Base-by-base conservation (phyloP, 1,139 yeast genomes). In the Pichia sp. region DNA sequence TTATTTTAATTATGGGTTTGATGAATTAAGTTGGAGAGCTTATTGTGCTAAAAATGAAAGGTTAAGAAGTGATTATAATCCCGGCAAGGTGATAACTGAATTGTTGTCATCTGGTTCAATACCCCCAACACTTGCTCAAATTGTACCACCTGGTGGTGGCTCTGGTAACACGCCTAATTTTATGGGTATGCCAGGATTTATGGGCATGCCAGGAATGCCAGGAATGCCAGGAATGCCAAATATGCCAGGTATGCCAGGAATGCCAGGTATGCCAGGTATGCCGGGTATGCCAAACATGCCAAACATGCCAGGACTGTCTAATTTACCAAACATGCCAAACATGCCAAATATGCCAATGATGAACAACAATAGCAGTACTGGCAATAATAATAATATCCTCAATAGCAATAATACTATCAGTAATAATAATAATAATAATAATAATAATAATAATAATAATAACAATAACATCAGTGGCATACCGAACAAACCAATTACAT, bases 21-120 rank as follows among this genome's bases (percentile, higher is more conserved):
- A 95, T 67, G 99, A 93, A 70, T 80, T 87, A 58, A 87, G 97
- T 18, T 93, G 99, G 99, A 83, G 87, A 49, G 91, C 95, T 27
- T 93, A 93, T 70, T 84, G 96, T 60, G 77, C 85, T 49, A 89
- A 89, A 67, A 97, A 91, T 66, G 96, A 90, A 68, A 84, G 83
- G 58, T 67, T 86, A 48, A 76, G 95, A 53, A 84, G 87, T 10
- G 93, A 86, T 57, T 89, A 83, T 70, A 86, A 87, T 58, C 95
- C 83, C 13, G 75, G 76, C 46, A 75, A 73, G 55, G 62, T 74
- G 11, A 67, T 76, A 52, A 72, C 73, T 69, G 75, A 73, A 30
- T 59, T 76, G 50, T 63, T 75, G 59, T 60, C 71, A 10, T 50
- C 60, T 36, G 65, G 65, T 11, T 56, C 63, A 31, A 55, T 63